phyloP scores from a whole-genome alignment of 352 stramenopile genomes.

The Globisporangium ultimum region DNA sequence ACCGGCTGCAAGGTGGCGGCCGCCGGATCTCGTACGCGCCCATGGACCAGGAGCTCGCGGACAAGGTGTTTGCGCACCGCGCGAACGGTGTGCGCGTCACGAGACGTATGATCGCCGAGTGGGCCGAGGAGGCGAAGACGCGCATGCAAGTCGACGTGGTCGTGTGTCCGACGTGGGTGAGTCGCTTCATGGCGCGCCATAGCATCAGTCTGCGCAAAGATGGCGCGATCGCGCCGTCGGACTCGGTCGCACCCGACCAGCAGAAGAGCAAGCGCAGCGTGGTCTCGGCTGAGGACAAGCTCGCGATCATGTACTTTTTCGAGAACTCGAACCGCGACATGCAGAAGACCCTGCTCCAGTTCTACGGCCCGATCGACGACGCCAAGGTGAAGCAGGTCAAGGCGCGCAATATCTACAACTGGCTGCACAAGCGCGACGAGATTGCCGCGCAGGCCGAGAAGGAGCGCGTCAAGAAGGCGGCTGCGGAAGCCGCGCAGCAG shows the following conservation, averaged over 20 bases:
- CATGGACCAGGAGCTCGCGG: slow-evolving; percentile 12
- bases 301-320: slow-evolving; percentile 12
- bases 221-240: slow-evolving; percentile 7
- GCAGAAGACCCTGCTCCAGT: slow-evolving; percentile 12
- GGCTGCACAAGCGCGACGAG: slow-evolving; percentile 8
- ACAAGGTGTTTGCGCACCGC: slow-evolving; percentile 7
- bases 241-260: slow-evolving; percentile 7
- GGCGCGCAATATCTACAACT: slow-evolving; percentile 12
- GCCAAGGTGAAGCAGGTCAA: slow-evolving; percentile 10
- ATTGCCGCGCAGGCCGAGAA: slow-evolving; percentile 8
- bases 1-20: slow-evolving; percentile 5
- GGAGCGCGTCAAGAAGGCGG: neutral
- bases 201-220: slow-evolving; percentile 2
- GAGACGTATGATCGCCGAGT: slow-evolving; percentile 8
- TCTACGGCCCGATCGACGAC: slow-evolving; percentile 10
- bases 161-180: slow-evolving; percentile 10
- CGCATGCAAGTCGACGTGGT: neutral
- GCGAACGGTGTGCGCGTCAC: slow-evolving; percentile 4
- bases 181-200: slow-evolving; percentile 12
- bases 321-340: slow-evolving; percentile 12
- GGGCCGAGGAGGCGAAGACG: slow-evolving; percentile 10
- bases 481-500: neutral
- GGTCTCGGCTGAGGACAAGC: slow-evolving; percentile 8
- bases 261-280: slow-evolving; percentile 1
- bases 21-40: slow-evolving; percentile 9